Base-by-base conservation (phyloP, 306 rosid species). In the Trifolium repens region DNA sequence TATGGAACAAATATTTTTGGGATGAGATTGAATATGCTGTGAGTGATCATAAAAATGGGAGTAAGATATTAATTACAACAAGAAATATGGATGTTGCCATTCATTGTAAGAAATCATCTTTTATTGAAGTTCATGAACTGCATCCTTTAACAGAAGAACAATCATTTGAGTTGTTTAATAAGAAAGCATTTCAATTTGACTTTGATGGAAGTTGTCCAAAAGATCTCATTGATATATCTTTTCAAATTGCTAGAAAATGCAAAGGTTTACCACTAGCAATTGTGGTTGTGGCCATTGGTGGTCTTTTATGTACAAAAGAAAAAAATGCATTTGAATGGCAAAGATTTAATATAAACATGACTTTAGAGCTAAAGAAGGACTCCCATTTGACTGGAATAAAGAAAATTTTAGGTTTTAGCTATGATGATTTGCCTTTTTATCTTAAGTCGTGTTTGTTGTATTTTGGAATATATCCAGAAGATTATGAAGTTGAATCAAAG, bases 381-480 rank as follows among this genome's bases (percentile, higher is more conserved):
- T 8, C 32, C 2, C 26, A 5, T 58, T 6, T 58, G 2, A 58
- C 5, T 1, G 39, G 2, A 7, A 24, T 65, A 7, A 3, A 5
- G 3, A 9, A 53, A 16, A 74, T 62, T 11, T 13, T 74, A 63
- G 11, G 17, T 16, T 2, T 63, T 0, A 63, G 79, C 15, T 63
- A 47, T 1, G 12, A 74, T 13, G 79, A 75, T 24, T 40, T 75
- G 57, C 32, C 73, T 3, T 17, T 35, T 39, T 0, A 52, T 54
- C 58, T 67, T 0, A 76, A 43, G 71, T 0, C 26, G 10, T 67
- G 80, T 2, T 67, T 76, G 2, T 7, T 67, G 68, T 67, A 76
- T 55, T 76, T 76, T 55, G 80, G 80, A 43, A 4, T 76, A 4
- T 76, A 40, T 30, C 80, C 67, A 0, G 39, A 76, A 55, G 68